These are phyloP conservation scores for Ochromonas danica DNA, from an alignment of 108 stramenopile genomes.

Conservation along the genomic window DNA sequence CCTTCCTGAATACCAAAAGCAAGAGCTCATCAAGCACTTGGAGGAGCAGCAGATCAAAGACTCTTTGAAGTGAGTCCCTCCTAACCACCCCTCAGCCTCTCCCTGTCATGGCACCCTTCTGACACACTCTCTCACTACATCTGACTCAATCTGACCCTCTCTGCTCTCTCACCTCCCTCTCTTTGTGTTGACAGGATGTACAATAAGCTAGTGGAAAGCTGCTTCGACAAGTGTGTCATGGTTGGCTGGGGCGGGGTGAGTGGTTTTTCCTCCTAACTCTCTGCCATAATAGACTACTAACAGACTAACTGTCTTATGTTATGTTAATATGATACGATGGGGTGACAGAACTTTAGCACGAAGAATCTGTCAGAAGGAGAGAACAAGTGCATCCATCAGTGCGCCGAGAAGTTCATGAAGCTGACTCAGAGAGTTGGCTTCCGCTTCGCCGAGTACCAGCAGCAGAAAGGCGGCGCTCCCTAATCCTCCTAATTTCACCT, in stretches of 20 bases:
- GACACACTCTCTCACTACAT: too few relatives aligned
- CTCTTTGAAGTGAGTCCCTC: slow-evolving; percentile 20
- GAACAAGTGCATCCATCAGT: slow-evolving; percentile 1
- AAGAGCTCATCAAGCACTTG: neutral
- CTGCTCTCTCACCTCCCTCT: too few relatives aligned
- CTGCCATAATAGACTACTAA: neutral
- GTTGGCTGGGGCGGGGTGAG: slow-evolving; percentile 22
- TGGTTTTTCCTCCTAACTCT: too few relatives aligned
- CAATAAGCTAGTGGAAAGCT: slow-evolving; percentile 33
- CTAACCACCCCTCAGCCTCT: too few relatives aligned
- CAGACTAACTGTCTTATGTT: neutral
- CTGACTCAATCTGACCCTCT: too few relatives aligned
- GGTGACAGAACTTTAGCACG: neutral
- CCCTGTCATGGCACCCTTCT: too few relatives aligned
- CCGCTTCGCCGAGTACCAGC: slow-evolving; percentile 38
- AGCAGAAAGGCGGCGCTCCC: too few relatives aligned
- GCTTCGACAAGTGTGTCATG: slow-evolving; percentile 28
- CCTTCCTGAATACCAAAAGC: slow-evolving; percentile 35
- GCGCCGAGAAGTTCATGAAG: slow-evolving; percentile 44
- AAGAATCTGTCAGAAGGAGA: slow-evolving; percentile 7
- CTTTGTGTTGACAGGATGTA: slow-evolving; percentile 35
- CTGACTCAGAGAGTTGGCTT: slow-evolving; percentile 39
- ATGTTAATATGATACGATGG: neutral
- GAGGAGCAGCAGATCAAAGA: slow-evolving; percentile 33
- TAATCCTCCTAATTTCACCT: too few relatives aligned